phyloP scores from a whole-genome alignment of 768 basidiomycete species.

The Dacryopinax spathularia region DNA sequence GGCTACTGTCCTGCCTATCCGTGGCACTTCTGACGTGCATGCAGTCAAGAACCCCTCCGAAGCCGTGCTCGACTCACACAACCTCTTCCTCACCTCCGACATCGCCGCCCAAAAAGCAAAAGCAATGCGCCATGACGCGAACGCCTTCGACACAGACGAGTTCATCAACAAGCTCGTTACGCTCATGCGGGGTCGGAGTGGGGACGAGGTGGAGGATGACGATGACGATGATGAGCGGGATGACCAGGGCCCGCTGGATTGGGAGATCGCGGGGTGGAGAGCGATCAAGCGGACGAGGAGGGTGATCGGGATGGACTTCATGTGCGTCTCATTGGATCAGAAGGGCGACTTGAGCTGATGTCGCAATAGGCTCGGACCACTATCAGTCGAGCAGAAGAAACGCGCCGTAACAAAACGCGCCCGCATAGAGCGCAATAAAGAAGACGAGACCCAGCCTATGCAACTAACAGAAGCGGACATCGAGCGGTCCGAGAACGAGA shows the following conservation, averaged over 20 bases:
- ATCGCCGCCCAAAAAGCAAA: constrained; percentile 80
- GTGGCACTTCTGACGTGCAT: not conserved
- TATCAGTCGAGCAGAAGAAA: constrained; percentile 75
- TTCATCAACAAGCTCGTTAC: constrained; percentile 61
- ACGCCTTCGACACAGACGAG: constrained; percentile 85
- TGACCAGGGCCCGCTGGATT: constrained; percentile 40
- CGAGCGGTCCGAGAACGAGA: constrained; percentile 70
- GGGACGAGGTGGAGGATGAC: constrained; percentile 31
- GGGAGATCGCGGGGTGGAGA: constrained; percentile 75
- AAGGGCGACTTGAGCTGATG: constrained; percentile 1
- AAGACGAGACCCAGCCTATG: constrained; percentile 45
- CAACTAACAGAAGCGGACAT: constrained; percentile 67
- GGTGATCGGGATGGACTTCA: constrained; percentile 72
- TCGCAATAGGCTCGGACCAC: constrained; percentile 67
- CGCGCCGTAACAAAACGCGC: constrained; percentile 44
- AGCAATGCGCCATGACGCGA: constrained; percentile 72
- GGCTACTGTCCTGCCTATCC: constrained; percentile 4
- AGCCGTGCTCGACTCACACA: constrained; percentile 75
- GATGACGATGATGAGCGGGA: constrained; percentile 27
- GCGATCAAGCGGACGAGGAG: constrained; percentile 68
- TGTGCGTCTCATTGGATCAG: constrained; percentile 40
- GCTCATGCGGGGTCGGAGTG: constrained; percentile 59
- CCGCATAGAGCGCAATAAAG: constrained; percentile 57
- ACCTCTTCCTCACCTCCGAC: constrained; percentile 62
- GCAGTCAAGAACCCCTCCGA: constrained; percentile 70